Evolutionary conservation across 441 rosid genomes (phyloP).

Genomic region (Euphorbia schlechtendalii): DNA sequence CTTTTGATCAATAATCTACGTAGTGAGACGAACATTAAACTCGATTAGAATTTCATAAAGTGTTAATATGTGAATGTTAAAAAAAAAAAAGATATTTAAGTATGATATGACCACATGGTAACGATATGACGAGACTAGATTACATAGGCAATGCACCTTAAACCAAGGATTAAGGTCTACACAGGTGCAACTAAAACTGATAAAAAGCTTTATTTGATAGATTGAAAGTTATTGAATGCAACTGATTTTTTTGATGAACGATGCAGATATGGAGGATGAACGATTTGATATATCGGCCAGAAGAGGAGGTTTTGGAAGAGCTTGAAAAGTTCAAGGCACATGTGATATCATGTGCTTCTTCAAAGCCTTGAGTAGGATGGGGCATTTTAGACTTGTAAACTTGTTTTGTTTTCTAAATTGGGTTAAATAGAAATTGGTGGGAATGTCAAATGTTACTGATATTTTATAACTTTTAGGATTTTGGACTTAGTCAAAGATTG

Average conservation of each 20-base stretch:
- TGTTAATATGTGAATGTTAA: too few species aligned
- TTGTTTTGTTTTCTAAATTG: background rate
- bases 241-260: background rate
- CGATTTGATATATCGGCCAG: conserved; percentile 88
- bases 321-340: conserved; percentile 94
- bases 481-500: background rate
- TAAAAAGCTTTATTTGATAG: background rate
- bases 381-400: background rate
- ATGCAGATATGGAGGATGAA: conserved; percentile 97
- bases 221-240: background rate
- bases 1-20: background rate
- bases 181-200: background rate
- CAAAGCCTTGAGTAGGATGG: conserved; percentile 45
- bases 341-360: conserved; percentile 53
- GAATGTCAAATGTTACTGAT: background rate
- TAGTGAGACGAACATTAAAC: too few species aligned
- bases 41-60: too few species aligned
- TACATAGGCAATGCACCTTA: too few species aligned
- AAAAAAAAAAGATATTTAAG: too few species aligned
- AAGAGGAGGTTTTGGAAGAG: conserved; percentile 88
- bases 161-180: background rate
- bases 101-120: too few species aligned
- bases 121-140: too few species aligned
- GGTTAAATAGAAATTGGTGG: background rate
- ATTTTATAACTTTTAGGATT: background rate